Conservation (phyloP, 441 rosid genomes). For the Pelargonium cotyledonis region DNA sequence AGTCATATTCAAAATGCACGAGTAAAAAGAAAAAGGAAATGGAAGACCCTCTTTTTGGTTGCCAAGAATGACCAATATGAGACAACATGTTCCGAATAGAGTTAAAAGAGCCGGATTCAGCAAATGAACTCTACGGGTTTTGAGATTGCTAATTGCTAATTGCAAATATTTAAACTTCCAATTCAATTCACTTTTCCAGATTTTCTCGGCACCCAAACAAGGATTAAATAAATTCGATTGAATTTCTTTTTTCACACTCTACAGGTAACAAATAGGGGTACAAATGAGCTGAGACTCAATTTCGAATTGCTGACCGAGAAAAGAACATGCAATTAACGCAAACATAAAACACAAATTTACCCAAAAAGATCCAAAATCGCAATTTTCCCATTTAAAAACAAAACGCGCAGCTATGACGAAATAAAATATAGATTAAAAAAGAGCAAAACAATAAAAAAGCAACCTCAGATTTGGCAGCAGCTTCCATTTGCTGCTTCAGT, state of each 20-base stretch:
- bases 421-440: background rate
- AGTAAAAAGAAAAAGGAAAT: too few relatives aligned
- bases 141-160: too few relatives aligned
- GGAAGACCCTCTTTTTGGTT: background rate
- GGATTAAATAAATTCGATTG: too few relatives aligned
- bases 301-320: too few relatives aligned
- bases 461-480: constrained; percentile 67
- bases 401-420: background rate
- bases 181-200: too few relatives aligned
- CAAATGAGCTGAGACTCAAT: too few relatives aligned
- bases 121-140: background rate
- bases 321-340: background rate
- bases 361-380: background rate
- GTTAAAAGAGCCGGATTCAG: background rate
- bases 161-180: too few relatives aligned
- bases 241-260: too few relatives aligned
- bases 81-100: background rate
- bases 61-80: background rate
- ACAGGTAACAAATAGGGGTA: too few relatives aligned
- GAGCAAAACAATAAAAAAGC: background rate
- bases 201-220: background rate
- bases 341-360: background rate
- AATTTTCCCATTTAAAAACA: too few relatives aligned
- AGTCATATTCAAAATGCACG: too few relatives aligned
- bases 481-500: constrained; percentile 57